Evolutionary conservation across 352 stramenopile species (phyloP), one percentile per base, ranked within the genome.

Genomic region (Globisporangium viniferum): DNA sequence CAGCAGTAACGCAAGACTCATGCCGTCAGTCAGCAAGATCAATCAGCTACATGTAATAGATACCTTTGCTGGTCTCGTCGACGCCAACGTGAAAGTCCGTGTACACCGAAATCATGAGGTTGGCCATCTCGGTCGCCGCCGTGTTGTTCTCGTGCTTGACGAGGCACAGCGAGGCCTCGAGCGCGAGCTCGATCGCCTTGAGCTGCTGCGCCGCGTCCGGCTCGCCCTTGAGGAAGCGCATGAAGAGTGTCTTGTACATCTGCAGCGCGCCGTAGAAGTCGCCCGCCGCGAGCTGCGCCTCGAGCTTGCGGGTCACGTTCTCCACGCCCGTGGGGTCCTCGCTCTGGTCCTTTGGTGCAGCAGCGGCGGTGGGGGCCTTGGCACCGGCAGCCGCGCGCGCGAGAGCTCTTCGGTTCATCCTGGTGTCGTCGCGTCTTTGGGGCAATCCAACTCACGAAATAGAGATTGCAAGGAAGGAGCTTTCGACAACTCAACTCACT

Each of bases 201-300:
- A 87, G 65, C 67, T 93, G 88, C 66, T 89, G 79, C 33, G 73
- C 73, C 7, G 58, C 57, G 58, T 76, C 78, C 31, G 78, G 78
- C 29, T 94, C 87, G 66, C 83, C 85, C 65, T 94, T 92, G 70
- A 94, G 83, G 61, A 84, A 79, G 44, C 89, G 88, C 81, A 91
- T 95, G 73, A 93, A 95, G 20, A 97, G 78, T 69, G 88, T 95
- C 82, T 95, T 94, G 82, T 97, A 97, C 86, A 95, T 92, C 70
- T 97, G 89, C 68, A 97, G 68, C 62, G 89, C 89, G 60, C 89
- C 86, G 73, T 97, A 97, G 66, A 86, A 92, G 64, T 97, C 86
- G 14, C 86, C 86, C n/a, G 81, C 75, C 48, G 62, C 74, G 48
- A 95, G 76, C 75, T 93, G 85, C 62, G 70, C 70, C 67, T 92